Base-by-base conservation (phyloP, 805 yeast genomes). In the Suhomyces pyralidae region DNA sequence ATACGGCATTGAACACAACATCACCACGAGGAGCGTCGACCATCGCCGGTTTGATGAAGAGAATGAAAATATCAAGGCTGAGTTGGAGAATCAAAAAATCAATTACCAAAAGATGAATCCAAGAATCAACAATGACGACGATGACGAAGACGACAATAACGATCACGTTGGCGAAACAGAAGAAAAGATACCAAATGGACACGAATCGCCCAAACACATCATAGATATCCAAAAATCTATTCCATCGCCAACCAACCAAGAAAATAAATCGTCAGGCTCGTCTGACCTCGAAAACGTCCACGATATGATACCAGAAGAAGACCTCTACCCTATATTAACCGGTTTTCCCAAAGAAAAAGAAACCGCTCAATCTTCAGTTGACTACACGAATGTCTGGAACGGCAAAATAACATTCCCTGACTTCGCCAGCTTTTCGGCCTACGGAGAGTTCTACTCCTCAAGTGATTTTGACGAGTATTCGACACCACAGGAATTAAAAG, bases 351-450 rank as follows among this genome's bases (percentile, higher is more conserved):
- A 17, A 6, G 45, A 51, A 25, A 26, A 17, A 32, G 17, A 15
- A 40, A 3, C 32, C n/a, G 5, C n/a, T 5, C 32, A 28, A 28
- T 28, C n/a, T 28, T 5, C 34, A 12, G 28, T 3, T 8, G 3
- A 9, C 17, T 19, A 17, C 8, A 14, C 25, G 19, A 50, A 32
- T 14, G 40, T 38, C 12, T 85, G 83, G 86, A 50, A 64, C 5
- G 86, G 87, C 1, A 67, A 63, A 17, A 67, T 81, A 1, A 64
- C 70, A 3, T 81, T 81, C 68, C 79, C 82, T 4, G 81, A 81
- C 17, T 73, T 80, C 51, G 76, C 81, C 1, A 66, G 71, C 20
- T 79, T 82, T 55, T 61, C 67, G 4, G 80, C 65, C 3, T 53
- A 63, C 17, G 70, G 69, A 0, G 71, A 70, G n/a, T 69, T 69